phyloP scores from a whole-genome alignment of 495 filamentous ascomycete species.

The Trichoderma orchidacearum region DNA sequence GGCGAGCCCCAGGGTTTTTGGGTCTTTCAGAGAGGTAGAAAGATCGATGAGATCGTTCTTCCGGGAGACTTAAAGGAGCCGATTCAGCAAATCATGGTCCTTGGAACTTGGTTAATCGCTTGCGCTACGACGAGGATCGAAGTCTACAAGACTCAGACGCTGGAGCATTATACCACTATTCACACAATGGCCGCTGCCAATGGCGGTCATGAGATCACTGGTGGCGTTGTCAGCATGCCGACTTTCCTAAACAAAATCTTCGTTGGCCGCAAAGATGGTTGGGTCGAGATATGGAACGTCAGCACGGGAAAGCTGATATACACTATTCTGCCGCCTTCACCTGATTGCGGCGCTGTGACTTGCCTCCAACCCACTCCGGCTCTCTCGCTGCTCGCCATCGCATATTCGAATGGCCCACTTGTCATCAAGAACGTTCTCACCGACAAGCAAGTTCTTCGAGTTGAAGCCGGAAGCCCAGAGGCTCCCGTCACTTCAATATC shows the following conservation, averaged over 20 bases:
- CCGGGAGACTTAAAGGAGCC: conserved; percentile 47
- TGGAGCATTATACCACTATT: conserved; percentile 83
- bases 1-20: conserved; percentile 57
- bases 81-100: conserved; percentile 64
- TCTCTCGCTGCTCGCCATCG: conserved; percentile 75
- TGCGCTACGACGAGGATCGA: conserved; percentile 63
- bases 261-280: conserved; percentile 72
- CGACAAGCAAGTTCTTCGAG: conserved; percentile 51
- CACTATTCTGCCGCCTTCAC: conserved; percentile 57
- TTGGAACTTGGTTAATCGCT: conserved; percentile 85
- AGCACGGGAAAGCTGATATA: conserved; percentile 81
- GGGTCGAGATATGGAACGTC: conserved; percentile 93
- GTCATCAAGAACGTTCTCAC: conserved; percentile 67
- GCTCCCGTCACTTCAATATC: conserved; percentile 64
- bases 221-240: conserved; percentile 67
- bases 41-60: conserved; percentile 55
- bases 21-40: conserved; percentile 91
- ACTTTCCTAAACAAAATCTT: conserved; percentile 95
- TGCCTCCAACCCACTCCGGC: conserved; percentile 72
- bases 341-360: conserved; percentile 59
- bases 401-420: conserved; percentile 65
- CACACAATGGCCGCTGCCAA: conserved; percentile 31
- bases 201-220: conserved; percentile 48
- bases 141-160: conserved; percentile 73
- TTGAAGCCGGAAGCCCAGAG: conserved; percentile 45